These are phyloP conservation scores for Nelumbo lutea DNA, from an alignment of 164 flowering plant species.

Conservation along the genomic window DNA sequence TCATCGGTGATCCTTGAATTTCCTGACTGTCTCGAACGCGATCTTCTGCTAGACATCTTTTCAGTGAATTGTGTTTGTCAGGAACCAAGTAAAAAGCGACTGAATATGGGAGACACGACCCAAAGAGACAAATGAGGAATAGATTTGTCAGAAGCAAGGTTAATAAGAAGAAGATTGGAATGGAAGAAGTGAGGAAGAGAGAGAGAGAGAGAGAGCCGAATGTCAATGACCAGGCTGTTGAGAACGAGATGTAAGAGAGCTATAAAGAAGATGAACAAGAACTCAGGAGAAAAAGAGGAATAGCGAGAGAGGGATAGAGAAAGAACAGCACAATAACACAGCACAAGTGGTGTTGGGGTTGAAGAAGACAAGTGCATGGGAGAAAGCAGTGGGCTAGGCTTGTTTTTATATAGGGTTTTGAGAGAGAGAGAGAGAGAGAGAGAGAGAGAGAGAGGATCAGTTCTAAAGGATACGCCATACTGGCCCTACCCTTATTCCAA, in stretches of 20 bases:
- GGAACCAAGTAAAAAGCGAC: neutral
- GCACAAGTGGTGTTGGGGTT: conserved; percentile 26
- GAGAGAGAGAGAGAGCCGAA: neutral
- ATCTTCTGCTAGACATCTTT: conserved; percentile 52
- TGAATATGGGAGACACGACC: neutral
- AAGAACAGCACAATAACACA: conserved; percentile 4
- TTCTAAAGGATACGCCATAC: conserved; percentile 26
- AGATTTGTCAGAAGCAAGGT: neutral
- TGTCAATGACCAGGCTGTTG: conserved; percentile 3
- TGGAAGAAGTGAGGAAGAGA: neutral
- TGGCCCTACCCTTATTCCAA: conserved; percentile 29
- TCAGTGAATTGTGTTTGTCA: neutral
- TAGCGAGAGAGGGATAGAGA: conserved; percentile 4
- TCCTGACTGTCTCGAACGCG: conserved; percentile 32
- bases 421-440: conserved; percentile 23
- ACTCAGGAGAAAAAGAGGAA: conserved; percentile 7
- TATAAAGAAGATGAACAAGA: neutral
- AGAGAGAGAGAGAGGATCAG: conserved; percentile 16
- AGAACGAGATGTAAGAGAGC: conserved; percentile 3
- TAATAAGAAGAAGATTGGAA: conserved; percentile 1
- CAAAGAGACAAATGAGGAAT: conserved; percentile 6
- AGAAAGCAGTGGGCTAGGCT: conserved; percentile 24
- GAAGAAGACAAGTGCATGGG: conserved; percentile 30
- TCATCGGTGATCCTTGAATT: conserved; percentile 44
- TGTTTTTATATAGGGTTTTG: conserved; percentile 10